Evolutionary conservation across 1,139 yeast genomes (phyloP).

Genomic region (Yamadazyma diospyri): DNA sequence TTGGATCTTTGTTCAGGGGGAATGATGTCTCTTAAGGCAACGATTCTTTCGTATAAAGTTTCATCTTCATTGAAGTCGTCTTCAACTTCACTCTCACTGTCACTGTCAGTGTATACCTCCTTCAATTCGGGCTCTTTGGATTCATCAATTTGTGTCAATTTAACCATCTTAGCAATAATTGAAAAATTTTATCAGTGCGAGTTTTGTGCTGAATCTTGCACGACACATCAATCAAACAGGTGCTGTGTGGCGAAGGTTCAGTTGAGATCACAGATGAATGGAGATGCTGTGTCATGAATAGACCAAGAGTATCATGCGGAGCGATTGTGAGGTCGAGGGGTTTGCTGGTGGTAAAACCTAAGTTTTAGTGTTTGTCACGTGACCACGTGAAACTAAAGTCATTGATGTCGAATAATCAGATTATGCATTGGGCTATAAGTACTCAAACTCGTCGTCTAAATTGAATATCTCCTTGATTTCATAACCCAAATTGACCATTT

Average conservation of each 20-base stretch:
- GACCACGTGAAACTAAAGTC: no score
- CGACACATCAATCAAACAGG: no score
- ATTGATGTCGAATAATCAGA: no score
- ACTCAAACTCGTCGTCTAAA: constrained; percentile 15
- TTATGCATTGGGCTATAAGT: no score
- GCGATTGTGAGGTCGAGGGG: no score
- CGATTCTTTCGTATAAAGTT: constrained; percentile 79
- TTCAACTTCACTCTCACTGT: constrained; percentile 59
- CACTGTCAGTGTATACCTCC: constrained; percentile 34
- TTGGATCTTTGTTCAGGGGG: constrained; percentile 81
- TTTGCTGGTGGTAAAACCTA: no score
- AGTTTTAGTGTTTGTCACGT: no score
- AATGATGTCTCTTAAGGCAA: constrained; percentile 86
- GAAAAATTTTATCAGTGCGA: constrained; percentile 11
- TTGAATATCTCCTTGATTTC: constrained; percentile 19
- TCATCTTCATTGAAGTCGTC: constrained; percentile 83
- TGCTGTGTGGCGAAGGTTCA: no score
- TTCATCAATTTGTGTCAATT: constrained; percentile 69
- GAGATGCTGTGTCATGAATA: no score
- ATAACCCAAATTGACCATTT: constrained; percentile 58
- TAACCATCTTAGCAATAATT: constrained; percentile 48
- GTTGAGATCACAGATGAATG: no score
- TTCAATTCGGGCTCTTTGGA: constrained; percentile 39
- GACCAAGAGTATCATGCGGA: no score
- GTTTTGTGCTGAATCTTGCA: no score